Percentiles rank a stretch among this genome's conserved stretches.
Evolutionary conservation across 768 basidiomycete species (phyloP).

Genomic region (Candolleomyces efflorescens): DNA sequence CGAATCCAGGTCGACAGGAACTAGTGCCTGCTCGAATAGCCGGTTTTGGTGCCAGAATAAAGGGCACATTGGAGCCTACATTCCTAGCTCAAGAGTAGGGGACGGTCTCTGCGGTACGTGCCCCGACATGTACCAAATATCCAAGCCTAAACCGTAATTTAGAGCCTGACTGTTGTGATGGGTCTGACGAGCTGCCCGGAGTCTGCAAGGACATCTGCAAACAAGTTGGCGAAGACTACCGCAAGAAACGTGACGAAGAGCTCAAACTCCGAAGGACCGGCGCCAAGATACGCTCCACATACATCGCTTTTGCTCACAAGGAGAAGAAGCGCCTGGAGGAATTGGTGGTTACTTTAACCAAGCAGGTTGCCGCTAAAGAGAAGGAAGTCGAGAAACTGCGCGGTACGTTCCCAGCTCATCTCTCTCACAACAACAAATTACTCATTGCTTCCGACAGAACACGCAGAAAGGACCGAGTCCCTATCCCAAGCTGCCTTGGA

Average conservation of each 20-base stretch:
- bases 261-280: slow-evolving; percentile 81
- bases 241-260: slow-evolving; percentile 67
- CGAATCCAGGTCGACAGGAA: slow-evolving; percentile 44
- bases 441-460: slow-evolving; percentile 40
- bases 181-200: slow-evolving; percentile 85
- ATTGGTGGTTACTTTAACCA: slow-evolving; percentile 45
- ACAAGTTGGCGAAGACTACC: slow-evolving; percentile 67
- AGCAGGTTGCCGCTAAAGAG: slow-evolving; percentile 60
- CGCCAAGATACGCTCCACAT: slow-evolving; percentile 85
- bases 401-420: slow-evolving; percentile 38
- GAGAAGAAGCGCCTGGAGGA: slow-evolving; percentile 83
- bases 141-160: background rate
- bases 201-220: slow-evolving; percentile 76
- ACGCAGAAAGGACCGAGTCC: slow-evolving; percentile 74
- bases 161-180: slow-evolving; percentile 96
- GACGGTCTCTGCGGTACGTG: slow-evolving; percentile 90
- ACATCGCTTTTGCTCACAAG: slow-evolving; percentile 82
- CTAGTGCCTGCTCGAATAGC: slow-evolving; percentile 74
- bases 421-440: background rate
- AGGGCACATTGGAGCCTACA: slow-evolving; percentile 79
- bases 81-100: slow-evolving; percentile 79
- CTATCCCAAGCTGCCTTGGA: slow-evolving; percentile 78
- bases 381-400: slow-evolving; percentile 69
- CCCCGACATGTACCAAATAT: background rate
- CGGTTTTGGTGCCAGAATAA: slow-evolving; percentile 83